These are phyloP conservation scores for Xylaria sp. DNA, from an alignment of 2,329 filamentous ascomycete species.

Conservation along the genomic window DNA sequence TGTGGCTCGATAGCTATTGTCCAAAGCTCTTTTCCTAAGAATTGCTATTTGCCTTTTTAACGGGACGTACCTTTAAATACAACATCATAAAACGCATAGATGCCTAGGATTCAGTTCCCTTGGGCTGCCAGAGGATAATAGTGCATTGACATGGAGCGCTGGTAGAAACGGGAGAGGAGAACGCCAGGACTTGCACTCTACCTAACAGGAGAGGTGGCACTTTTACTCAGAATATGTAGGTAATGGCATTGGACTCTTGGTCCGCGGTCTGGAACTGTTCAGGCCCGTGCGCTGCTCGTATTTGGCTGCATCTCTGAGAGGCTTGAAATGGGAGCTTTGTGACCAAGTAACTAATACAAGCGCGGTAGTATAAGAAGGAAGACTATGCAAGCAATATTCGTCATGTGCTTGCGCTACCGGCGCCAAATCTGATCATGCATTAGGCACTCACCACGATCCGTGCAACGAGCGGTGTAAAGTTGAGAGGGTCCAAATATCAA, in stretches of 20 bases:
- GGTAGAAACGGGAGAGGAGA: too few relatives aligned
- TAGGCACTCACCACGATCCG: conserved; percentile 1
- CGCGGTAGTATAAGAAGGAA: neutral
- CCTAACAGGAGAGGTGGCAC: too few relatives aligned
- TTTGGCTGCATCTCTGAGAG: neutral
- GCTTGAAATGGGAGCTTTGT: neutral
- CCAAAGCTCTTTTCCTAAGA: too few relatives aligned
- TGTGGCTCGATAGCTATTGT: neutral
- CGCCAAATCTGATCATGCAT: conserved; percentile 7
- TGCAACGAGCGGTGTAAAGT: conserved; percentile 34
- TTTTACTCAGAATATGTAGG: neutral
- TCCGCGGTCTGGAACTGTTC: too few relatives aligned
- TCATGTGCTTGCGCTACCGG: conserved; percentile 16
- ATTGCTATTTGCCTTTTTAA: too few relatives aligned
- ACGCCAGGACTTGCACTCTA: too few relatives aligned
- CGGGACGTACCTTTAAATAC: too few relatives aligned
- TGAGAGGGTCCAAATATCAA: neutral
- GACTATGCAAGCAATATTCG: neutral
- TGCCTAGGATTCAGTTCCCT: too few relatives aligned
- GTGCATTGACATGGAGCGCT: too few relatives aligned
- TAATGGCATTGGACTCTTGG: neutral
- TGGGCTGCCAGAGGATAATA: too few relatives aligned
- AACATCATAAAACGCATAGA: too few relatives aligned
- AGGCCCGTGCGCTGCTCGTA: neutral
- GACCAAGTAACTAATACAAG: conserved; percentile 5